Conservation (phyloP, 176 grass and related monocot genomes). For the Rhynchospora pubera region DNA sequence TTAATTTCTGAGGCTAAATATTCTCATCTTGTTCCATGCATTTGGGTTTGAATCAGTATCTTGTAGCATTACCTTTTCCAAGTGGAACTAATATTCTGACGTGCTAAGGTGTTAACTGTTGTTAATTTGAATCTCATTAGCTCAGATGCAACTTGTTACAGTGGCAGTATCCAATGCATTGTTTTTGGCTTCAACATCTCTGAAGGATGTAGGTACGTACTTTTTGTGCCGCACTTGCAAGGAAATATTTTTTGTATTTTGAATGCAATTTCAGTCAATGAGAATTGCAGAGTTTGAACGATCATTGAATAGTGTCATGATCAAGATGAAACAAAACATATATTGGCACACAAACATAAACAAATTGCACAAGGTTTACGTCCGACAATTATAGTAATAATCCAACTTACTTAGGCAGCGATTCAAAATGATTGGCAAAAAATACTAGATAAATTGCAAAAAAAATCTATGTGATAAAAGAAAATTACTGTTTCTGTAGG, state of each 20-base stretch:
- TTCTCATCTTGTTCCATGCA: not conserved
- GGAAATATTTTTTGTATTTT: not conserved
- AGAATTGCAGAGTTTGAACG: not conserved
- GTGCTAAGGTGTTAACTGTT: not conserved
- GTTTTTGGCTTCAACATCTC: not conserved
- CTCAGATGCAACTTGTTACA: slow-evolving; percentile 4
- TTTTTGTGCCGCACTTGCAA: not conserved
- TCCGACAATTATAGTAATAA: no score
- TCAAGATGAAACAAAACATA: no score
- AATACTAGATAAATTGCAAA: no score
- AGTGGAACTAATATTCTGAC: slow-evolving; percentile 16
- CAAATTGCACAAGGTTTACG: no score
- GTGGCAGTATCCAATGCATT: not conserved
- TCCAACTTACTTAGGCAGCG: no score
- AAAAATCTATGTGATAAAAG: no score
- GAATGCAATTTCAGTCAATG: not conserved
- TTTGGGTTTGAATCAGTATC: slow-evolving; percentile 6
- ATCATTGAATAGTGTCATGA: not conserved
- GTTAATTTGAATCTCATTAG: slow-evolving; percentile 1
- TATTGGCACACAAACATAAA: no score
- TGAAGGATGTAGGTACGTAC: not conserved
- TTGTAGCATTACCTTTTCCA: not conserved
- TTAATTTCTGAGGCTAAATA: not conserved
- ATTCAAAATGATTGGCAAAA: no score
- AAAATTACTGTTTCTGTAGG: no score